Conservation (phyloP, 441 rosid species). For the Brassica hybrid region DNA sequence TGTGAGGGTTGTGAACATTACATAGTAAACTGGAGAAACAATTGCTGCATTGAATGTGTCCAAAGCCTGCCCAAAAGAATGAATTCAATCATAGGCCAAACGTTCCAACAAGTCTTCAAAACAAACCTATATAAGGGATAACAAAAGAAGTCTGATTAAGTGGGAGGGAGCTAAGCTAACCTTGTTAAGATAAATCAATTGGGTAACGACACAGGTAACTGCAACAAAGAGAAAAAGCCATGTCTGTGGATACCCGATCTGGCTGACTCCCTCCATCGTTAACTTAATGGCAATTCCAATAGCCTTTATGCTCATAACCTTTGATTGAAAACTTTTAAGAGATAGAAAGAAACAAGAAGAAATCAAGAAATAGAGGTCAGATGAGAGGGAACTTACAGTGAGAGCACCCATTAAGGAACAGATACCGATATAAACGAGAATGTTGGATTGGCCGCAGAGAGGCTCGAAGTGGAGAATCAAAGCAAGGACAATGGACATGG, state of each 20-base stretch:
- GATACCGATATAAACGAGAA: slow-evolving; percentile 70
- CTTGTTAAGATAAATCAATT: slow-evolving; percentile 84
- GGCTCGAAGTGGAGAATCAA: slow-evolving; percentile 71
- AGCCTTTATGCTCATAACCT: slow-evolving; percentile 98
- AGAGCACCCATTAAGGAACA: slow-evolving; percentile 77
- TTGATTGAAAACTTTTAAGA: slow-evolving; percentile 7
- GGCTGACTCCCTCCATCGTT: slow-evolving; percentile 82
- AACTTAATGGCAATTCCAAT: slow-evolving; percentile 90
- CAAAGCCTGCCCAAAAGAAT: slow-evolving; percentile 52
- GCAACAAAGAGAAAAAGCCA: slow-evolving; percentile 91
- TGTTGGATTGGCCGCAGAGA: slow-evolving; percentile 62
- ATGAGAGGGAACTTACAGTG: slow-evolving; percentile 52
- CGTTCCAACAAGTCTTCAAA: not conserved
- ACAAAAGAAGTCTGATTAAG: no score
- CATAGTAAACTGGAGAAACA: slow-evolving; percentile 75
- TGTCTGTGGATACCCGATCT: slow-evolving; percentile 71
- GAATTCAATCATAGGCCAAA: not conserved
- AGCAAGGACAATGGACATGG: slow-evolving; percentile 59
- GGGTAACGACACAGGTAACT: slow-evolving; percentile 75
- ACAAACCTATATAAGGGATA: no score
- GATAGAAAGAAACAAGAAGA: not conserved
- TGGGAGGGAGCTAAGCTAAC: slow-evolving; percentile 44
- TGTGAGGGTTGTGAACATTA: slow-evolving; percentile 76
- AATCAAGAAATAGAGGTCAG: not conserved
- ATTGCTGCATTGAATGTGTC: slow-evolving; percentile 71